Evolutionary conservation across 1,284 basidiomycete species (phyloP), one percentile per base, ranked within the genome.

Genomic region (Vanrija humicola): DNA sequence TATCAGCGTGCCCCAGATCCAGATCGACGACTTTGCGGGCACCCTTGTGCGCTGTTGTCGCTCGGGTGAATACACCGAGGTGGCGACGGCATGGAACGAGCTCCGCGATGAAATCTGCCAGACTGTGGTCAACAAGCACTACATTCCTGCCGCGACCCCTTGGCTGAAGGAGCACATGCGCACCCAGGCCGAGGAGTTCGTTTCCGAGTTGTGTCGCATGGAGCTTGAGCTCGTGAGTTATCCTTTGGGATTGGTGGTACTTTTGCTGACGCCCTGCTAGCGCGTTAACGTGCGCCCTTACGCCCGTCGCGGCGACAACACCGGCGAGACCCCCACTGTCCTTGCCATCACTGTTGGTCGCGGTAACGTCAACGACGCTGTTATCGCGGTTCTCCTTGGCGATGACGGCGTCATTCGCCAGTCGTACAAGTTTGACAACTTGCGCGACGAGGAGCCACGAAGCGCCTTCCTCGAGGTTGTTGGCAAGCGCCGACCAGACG

Each of bases 291-390:
- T 78, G 10, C 87, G 88, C 4, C 89, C 94, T 1, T 94, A 85
- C 67, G 76, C 79, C 46, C 82, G 84, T 4, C 77, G 80, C 5
- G 81, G 83, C 25, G 83, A 87, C 74, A 81, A 82, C 55, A 78
- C 81, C 43, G 89, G 87, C 16, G 86, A 90, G 46, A 83, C 83
- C 0, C 86, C 92, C 0, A 86, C 88, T 7, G 92, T 98, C 5
- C 81, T 99, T 39, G 90, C 95, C 5, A 79, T 97, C 55, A 97
- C 95, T 5, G 92, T 93, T 84, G 96, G 96, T 45, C 87, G 88
- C 70, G 96, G 96, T 49, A 92, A 96, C 65, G 90, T 90, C 40
- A 88, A 87, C 66, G 95, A 98, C 74, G 86, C 87, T 2, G 89
- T 97, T 57, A 84, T 86, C 29, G 79, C 90, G 34, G 87, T 96